These are phyloP conservation scores for Penicillium silybi DNA, from an alignment of 495 filamentous ascomycete genomes.

Conservation along the genomic window DNA sequence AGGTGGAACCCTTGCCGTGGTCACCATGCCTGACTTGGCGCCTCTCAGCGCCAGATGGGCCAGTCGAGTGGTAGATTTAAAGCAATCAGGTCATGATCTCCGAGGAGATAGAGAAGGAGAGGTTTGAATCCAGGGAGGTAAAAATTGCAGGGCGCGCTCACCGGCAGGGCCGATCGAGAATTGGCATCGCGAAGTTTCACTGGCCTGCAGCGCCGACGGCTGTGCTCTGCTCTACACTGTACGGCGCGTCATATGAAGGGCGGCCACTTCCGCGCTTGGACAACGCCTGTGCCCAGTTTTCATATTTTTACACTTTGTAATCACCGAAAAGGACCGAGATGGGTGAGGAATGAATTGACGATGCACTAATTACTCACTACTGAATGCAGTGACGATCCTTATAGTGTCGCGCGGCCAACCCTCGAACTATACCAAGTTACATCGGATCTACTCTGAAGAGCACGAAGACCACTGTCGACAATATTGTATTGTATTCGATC, in stretches of 20 bases:
- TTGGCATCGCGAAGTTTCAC: constrained; percentile 18
- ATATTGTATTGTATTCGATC: too few species aligned
- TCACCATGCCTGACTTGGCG: constrained; percentile 37
- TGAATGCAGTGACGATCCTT: not conserved
- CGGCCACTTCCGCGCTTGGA: not conserved
- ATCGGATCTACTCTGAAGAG: too few species aligned
- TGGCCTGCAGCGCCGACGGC: constrained; percentile 24
- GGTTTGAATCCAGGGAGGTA: not conserved
- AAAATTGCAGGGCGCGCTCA: constrained; percentile 5
- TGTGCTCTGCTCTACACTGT: constrained; percentile 24
- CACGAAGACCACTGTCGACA: too few species aligned
- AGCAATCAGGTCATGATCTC: constrained; percentile 16
- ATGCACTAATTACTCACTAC: not conserved
- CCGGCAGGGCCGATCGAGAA: constrained; percentile 19
- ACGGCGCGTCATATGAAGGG: constrained; percentile 17
- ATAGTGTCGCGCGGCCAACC: not conserved
- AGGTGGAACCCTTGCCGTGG: constrained; percentile 27
- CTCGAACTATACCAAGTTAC: too few species aligned
- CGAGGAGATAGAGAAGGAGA: constrained; percentile 1
- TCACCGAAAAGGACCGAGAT: not conserved
- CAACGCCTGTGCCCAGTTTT: not conserved
- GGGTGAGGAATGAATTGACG: not conserved
- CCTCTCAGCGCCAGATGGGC: constrained; percentile 14
- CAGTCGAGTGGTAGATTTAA: constrained; percentile 1
- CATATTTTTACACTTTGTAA: not conserved